A percentile compares a stretch with the other conserved stretches of the same genome.
phyloP scores from a whole-genome alignment of 1,139 yeast genomes.

The Trichomonascaceae sp. region DNA sequence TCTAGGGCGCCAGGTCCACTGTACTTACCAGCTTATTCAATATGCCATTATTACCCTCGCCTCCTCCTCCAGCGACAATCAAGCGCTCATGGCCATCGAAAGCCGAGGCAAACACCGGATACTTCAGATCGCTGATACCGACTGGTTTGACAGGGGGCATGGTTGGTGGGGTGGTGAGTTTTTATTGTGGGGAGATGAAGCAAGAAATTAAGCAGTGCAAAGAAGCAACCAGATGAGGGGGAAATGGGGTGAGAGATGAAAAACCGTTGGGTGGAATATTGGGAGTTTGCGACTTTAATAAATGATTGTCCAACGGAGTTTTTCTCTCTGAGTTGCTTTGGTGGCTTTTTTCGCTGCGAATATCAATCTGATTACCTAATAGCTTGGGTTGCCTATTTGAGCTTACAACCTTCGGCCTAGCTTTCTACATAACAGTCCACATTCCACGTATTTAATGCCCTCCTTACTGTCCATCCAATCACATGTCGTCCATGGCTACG shows the following conservation, averaged over 20 bases:
- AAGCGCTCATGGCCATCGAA: constrained; percentile 59
- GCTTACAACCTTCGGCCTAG: no score
- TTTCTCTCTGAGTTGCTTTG: no score
- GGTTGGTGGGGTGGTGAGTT: neutral
- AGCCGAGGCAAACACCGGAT: constrained; percentile 76
- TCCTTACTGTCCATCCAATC: constrained; percentile 57
- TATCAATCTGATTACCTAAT: no score
- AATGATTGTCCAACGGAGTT: no score
- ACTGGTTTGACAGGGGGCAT: constrained; percentile 4
- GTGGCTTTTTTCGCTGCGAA: no score
- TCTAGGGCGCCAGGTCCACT: neutral
- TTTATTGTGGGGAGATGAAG: neutral
- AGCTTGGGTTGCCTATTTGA: no score
- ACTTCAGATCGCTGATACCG: constrained; percentile 47
- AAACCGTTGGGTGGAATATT: no score
- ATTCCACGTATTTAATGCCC: constrained; percentile 9
- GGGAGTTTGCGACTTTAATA: no score
- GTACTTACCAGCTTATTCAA: constrained; percentile 58
- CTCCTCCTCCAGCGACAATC: constrained; percentile 89
- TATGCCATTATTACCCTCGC: constrained; percentile 83
- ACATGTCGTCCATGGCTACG: constrained; percentile 84
- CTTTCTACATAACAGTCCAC: neutral
- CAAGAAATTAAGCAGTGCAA: neutral
- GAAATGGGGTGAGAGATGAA: no score
- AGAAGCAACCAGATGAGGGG: no score